phyloP scores from a whole-genome alignment of 2,329 filamentous ascomycete species.

The Botrytis pseudocinerea region DNA sequence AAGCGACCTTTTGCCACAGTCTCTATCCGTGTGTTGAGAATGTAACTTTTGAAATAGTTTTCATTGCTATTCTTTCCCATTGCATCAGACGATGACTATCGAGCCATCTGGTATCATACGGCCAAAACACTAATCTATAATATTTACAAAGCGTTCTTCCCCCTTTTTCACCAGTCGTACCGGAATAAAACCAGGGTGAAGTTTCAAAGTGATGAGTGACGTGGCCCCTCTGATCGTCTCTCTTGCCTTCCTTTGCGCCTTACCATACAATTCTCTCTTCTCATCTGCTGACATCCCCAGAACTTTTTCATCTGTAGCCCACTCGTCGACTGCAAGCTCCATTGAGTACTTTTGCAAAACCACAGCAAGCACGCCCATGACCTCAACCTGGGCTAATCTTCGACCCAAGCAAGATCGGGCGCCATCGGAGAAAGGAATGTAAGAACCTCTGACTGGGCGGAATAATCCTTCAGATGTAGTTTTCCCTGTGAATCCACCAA shows the following conservation, averaged over 20 bases:
- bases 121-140: constrained; percentile 30
- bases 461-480: constrained; percentile 31
- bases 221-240: constrained; percentile 46
- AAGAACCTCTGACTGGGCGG: constrained; percentile 39
- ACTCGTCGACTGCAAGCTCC: constrained; percentile 38
- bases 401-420: constrained; percentile 44
- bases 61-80: not conserved
- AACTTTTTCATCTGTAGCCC: constrained; percentile 38
- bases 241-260: constrained; percentile 49
- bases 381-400: constrained; percentile 43
- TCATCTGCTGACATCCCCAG: constrained; percentile 31
- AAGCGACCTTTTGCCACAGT: not conserved
- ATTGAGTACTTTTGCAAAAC: constrained; percentile 36
- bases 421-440: constrained; percentile 42
- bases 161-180: constrained; percentile 69
- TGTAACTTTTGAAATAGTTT: not conserved
- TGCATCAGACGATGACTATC: not conserved
- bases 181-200: constrained; percentile 59
- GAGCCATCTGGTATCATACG: constrained; percentile 16
- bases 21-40: not conserved
- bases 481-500: constrained; percentile 24
- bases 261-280: constrained; percentile 33
- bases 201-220: constrained; percentile 70
- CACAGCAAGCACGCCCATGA: constrained; percentile 39
- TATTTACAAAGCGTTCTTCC: constrained; percentile 62